phyloP scores from a whole-genome alignment of 805 yeast species.

The Kluyveromyces aestuarii region DNA sequence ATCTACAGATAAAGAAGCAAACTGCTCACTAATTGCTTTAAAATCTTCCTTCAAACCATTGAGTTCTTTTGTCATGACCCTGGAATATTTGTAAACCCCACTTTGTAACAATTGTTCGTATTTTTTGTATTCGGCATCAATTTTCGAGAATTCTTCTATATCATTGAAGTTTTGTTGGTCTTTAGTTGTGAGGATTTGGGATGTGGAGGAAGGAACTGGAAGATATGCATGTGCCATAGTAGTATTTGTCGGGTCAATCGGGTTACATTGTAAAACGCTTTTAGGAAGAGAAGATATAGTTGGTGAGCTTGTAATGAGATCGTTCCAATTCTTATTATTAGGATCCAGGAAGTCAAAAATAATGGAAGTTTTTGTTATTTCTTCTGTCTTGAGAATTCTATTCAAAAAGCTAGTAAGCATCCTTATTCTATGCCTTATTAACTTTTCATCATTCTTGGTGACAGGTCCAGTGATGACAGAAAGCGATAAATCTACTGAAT shows the following conservation, averaged over 20 bases:
- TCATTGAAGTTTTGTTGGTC: conserved; percentile 7
- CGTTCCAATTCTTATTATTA: conserved; percentile 26
- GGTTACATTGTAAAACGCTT: conserved; percentile 26
- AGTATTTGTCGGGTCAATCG: conserved; percentile 28
- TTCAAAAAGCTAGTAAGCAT: conserved; percentile 27
- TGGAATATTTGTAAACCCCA: conserved; percentile 23
- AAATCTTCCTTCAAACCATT: conserved; percentile 16
- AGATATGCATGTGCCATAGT: conserved; percentile 26
- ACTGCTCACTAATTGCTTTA: conserved; percentile 20
- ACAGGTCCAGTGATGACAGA: conserved; percentile 25
- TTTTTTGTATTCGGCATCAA: conserved; percentile 23
- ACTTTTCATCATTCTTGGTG: conserved; percentile 23
- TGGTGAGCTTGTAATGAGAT: conserved; percentile 26
- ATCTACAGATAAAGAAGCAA: conserved; percentile 18
- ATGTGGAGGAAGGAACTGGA: conserved; percentile 23
- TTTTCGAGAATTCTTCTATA: conserved; percentile 14
- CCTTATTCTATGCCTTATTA: conserved; percentile 29
- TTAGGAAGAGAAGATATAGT: conserved; percentile 27
- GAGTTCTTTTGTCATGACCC: conserved; percentile 19
- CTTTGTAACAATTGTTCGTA: conserved; percentile 19
- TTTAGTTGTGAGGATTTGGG: conserved; percentile 15
- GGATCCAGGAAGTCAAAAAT: conserved; percentile 27
- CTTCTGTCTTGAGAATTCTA: conserved; percentile 19
- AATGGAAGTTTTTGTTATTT: conserved; percentile 24
- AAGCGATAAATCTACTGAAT: conserved; percentile 23